Base-by-base conservation (phyloP, 441 rosid genomes). In the Pelargonium myrrhifolium region DNA sequence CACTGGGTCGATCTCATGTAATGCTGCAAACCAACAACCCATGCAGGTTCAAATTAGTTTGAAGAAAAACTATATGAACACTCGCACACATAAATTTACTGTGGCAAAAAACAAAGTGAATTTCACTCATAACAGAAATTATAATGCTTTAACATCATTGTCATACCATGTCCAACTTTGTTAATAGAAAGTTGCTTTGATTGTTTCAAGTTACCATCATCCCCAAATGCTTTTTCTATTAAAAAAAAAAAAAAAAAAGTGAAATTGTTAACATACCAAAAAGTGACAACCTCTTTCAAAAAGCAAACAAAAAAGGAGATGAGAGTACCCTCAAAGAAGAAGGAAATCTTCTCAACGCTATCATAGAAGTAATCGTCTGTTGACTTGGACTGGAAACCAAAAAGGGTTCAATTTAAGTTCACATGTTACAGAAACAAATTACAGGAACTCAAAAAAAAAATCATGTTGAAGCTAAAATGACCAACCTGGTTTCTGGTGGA, bases 81-180 rank as follows among this genome's bases (percentile, higher is more conserved):
- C 60, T 9, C 14, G 14, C 15, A 39, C 1, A 37, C 58, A 47
- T 58, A 64, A 67, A 60, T 21, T 62, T 59, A 65, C 65, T 71
- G 7, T 6, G 58, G 21, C 58, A 61, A 24, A 9, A 28, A 15
- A 26, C 9, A 43, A 71, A 9, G 45, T 24, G 53, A 51, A 9
- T 59, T 22, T 43, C 28, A 56, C 21, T 18, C 8, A 35, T 0
- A 66, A 53, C 39, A 53, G 51, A 39, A 72, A 45, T 45, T 31
- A 49, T 64, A 75, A 51, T 0, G 39, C 21, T 28, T 60, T 4
- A 51, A 68, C 58, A 62, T n/a, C 62, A 35, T 35, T 35, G 39
- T 70, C 73, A 62, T 88, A 89, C 98, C 91, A 53, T 94, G 96
- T 9, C 97, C 99, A 71, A 87, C 97, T 89, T 94, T 94, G 80